These are phyloP conservation scores for Yarrowia sp. DNA, from an alignment of 805 yeast genomes.

Conservation along the genomic window DNA sequence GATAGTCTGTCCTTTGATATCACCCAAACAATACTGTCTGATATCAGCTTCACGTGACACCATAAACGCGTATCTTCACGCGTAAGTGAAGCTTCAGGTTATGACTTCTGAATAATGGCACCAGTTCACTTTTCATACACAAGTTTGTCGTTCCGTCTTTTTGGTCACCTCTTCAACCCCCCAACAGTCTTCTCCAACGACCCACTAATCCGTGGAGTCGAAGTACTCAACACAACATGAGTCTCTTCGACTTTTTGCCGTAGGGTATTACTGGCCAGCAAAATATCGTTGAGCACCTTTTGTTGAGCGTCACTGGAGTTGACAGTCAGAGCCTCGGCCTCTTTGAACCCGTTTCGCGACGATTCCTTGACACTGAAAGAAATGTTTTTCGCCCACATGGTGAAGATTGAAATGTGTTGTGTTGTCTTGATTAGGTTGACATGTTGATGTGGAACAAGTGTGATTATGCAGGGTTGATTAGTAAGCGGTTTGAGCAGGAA, in stretches of 20 bases:
- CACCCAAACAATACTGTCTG: too few species aligned
- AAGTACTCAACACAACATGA: neutral
- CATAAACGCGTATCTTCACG: too few species aligned
- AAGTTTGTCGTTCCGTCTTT: too few species aligned
- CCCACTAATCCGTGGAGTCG: slow-evolving; percentile 16
- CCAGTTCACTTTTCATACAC: too few species aligned
- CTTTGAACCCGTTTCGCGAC: slow-evolving; percentile 31
- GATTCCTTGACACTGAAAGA: slow-evolving; percentile 19
- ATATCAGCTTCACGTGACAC: too few species aligned
- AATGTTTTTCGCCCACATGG: slow-evolving; percentile 22
- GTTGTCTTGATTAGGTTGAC: neutral
- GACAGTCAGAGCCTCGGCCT: slow-evolving; percentile 30
- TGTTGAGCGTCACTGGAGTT: slow-evolving; percentile 24
- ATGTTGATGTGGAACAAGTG: neutral
- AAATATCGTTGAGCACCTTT: slow-evolving; percentile 26
- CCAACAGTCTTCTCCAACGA: slow-evolving; percentile 31
- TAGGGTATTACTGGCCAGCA: slow-evolving; percentile 32
- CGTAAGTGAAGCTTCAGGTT: too few species aligned
- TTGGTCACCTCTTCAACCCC: too few species aligned
- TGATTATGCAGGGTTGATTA: too few species aligned
- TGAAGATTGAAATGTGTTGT: neutral
- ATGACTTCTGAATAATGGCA: too few species aligned
- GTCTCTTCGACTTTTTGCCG: slow-evolving; percentile 25
- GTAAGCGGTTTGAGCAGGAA: neutral
- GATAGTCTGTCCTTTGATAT: too few species aligned